Conservation (phyloP, 2,329 filamentous ascomycete species). For the Onygenales sp. region DNA sequence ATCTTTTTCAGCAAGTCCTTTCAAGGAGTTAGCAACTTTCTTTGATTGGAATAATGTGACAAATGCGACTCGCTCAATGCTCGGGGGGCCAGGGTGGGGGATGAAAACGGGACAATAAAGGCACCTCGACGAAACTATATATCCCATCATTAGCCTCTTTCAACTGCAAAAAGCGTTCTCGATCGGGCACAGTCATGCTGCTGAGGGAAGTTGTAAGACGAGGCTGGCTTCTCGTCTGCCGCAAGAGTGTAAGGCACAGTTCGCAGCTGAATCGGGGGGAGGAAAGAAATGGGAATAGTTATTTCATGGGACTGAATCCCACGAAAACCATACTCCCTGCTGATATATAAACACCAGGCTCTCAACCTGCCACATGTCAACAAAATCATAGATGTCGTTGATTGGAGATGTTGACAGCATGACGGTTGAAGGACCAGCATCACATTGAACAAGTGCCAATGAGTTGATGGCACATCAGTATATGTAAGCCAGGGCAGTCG, state of each 20-base stretch:
- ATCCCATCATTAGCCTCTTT: slow-evolving; percentile 1
- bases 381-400: too few species aligned
- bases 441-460: too few species aligned
- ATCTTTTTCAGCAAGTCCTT: slow-evolving; percentile 1
- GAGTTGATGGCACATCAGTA: too few species aligned
- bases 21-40: neutral
- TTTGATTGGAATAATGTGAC: neutral
- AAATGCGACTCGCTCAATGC: too few species aligned
- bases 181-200: neutral
- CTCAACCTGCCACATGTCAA: too few species aligned
- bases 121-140: slow-evolving; percentile 1
- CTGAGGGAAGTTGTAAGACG: neutral
- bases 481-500: too few species aligned
- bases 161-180: neutral
- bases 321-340: too few species aligned
- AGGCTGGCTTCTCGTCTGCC: neutral
- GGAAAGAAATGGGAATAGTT: neutral
- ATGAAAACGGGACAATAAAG: neutral
- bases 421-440: too few species aligned
- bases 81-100: too few species aligned
- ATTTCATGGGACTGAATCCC: too few species aligned
- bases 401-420: too few species aligned
- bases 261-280: neutral
- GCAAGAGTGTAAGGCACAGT: neutral
- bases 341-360: too few species aligned